Percentiles rank a stretch among this genome's conserved stretches.
phyloP scores from a whole-genome alignment of 2,329 filamentous ascomycete genomes.

The Fusarium nisikadoi region DNA sequence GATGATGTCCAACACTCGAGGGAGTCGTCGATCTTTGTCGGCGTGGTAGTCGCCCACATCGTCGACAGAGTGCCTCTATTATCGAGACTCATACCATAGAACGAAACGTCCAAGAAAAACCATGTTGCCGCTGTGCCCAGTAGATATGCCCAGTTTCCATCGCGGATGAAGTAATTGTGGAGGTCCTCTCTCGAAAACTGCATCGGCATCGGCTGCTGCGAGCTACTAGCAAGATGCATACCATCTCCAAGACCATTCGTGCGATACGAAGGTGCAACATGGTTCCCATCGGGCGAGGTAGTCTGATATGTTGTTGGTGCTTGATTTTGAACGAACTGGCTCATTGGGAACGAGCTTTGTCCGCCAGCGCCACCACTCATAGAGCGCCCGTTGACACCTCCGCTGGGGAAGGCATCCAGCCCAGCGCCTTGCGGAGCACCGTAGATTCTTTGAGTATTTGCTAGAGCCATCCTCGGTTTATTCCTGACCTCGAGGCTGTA shows the following conservation, averaged over 20 bases:
- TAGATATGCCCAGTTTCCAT: constrained; percentile 51
- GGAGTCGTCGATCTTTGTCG: constrained; percentile 48
- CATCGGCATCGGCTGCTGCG: constrained; percentile 53
- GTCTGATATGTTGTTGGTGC: constrained; percentile 41
- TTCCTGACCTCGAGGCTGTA: constrained; percentile 74
- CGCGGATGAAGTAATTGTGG: constrained; percentile 61
- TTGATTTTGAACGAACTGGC: constrained; percentile 31
- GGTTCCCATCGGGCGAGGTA: constrained; percentile 29
- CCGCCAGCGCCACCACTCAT: constrained; percentile 26
- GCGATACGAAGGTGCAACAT: constrained; percentile 34
- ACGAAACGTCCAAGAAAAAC: constrained; percentile 65
- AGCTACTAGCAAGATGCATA: constrained; percentile 46
- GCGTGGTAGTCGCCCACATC: constrained; percentile 52
- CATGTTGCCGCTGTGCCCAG: constrained; percentile 59
- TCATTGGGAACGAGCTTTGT: constrained; percentile 35
- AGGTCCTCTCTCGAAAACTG: constrained; percentile 62
- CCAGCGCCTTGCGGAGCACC: constrained; percentile 50
- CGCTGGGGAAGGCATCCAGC: constrained; percentile 31
- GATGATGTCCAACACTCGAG: constrained; percentile 62
- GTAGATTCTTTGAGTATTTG: constrained; percentile 69
- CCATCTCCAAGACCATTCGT: constrained; percentile 29
- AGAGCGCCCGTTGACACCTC: constrained; percentile 15
- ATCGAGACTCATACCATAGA: constrained; percentile 64
- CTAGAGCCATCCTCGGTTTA: constrained; percentile 67
- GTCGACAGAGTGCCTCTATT: constrained; percentile 52